These are phyloP conservation scores for Colletotrichum zoysiae DNA, from an alignment of 2,329 filamentous ascomycete species.

Conservation along the genomic window DNA sequence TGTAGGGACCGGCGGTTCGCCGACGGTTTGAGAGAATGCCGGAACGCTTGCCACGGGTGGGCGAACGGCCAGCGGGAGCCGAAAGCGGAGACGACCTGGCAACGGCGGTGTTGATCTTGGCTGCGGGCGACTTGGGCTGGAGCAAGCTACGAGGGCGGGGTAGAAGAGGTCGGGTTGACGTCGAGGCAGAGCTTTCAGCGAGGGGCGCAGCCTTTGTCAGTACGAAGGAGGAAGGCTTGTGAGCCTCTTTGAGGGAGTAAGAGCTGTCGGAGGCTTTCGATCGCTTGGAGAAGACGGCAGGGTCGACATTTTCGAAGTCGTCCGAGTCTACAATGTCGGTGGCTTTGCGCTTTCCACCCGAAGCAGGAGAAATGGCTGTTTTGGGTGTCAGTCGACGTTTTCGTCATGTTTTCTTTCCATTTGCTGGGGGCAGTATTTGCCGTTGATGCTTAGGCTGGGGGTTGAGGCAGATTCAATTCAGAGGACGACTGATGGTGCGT, in stretches of 20 bases:
- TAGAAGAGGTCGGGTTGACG: conserved; percentile 41
- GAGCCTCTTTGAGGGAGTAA: conserved; percentile 57
- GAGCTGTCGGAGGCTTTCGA: conserved; percentile 63
- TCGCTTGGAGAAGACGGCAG: conserved; percentile 68
- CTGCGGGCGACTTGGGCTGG: conserved; percentile 65
- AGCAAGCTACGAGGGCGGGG: conserved; percentile 60
- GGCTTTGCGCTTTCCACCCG: conserved; percentile 69
- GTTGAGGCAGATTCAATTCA: conserved; percentile 20
- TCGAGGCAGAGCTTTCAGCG: conserved; percentile 37
- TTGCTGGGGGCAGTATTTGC: background rate
- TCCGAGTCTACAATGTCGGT: conserved; percentile 61
- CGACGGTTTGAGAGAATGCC: conserved; percentile 78
- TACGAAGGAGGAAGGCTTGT: conserved; percentile 63
- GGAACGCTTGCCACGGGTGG: conserved; percentile 76
- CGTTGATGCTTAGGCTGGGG: conserved; percentile 7
- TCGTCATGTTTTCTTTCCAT: too few relatives aligned
- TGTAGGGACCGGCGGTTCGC: conserved; percentile 71
- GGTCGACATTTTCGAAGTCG: conserved; percentile 74
- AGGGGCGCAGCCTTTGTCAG: conserved; percentile 58
- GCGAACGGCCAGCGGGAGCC: conserved; percentile 85
- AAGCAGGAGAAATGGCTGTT: conserved; percentile 57
- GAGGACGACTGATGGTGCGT: background rate
- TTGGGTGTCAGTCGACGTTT: background rate
- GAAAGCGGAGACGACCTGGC: conserved; percentile 67
- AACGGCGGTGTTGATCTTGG: conserved; percentile 59